Evolutionary conservation across 306 rosid genomes (phyloP).

Genomic region (Malus fusca): DNA sequence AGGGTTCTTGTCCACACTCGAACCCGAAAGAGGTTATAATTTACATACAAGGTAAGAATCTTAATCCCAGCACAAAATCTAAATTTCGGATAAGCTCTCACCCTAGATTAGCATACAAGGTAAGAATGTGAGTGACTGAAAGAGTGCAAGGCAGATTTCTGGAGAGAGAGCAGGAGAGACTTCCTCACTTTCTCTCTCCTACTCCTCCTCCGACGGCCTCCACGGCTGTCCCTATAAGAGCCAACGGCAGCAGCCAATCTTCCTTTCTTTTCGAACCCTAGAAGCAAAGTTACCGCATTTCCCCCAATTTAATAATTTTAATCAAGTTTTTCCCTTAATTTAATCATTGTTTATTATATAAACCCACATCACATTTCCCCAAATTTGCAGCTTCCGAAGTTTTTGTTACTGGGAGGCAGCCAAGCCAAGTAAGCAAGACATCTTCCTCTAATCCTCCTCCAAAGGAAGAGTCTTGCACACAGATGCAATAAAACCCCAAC

Average conservation of each 20-base stretch:
- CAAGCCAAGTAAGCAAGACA: slow-evolving; percentile 31
- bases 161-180: neutral
- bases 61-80: slow-evolving; percentile 2
- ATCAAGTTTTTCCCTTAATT: neutral
- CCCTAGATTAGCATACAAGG: slow-evolving; percentile 34
- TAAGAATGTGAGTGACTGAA: slow-evolving; percentile 48
- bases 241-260: neutral
- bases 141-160: slow-evolving; percentile 24
- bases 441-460: neutral
- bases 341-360: slow-evolving; percentile 32
- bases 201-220: neutral
- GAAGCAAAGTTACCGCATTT: slow-evolving; percentile 1
- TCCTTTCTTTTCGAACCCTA: slow-evolving; percentile 29
- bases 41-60: slow-evolving; percentile 47
- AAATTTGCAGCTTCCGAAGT: slow-evolving; percentile 18
- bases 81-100: slow-evolving; percentile 21
- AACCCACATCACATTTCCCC: slow-evolving; percentile 29
- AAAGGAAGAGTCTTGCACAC: slow-evolving; percentile 15
- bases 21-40: neutral
- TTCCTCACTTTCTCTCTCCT: slow-evolving; percentile 7
- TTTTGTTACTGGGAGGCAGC: neutral
- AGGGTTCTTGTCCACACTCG: slow-evolving; percentile 10
- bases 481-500: neutral
- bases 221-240: neutral
- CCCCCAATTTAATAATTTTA: neutral